Percentiles rank a stretch among this genome's conserved stretches.
Conservation (phyloP, 139 green algal species). For the Eudorina sp. region DNA sequence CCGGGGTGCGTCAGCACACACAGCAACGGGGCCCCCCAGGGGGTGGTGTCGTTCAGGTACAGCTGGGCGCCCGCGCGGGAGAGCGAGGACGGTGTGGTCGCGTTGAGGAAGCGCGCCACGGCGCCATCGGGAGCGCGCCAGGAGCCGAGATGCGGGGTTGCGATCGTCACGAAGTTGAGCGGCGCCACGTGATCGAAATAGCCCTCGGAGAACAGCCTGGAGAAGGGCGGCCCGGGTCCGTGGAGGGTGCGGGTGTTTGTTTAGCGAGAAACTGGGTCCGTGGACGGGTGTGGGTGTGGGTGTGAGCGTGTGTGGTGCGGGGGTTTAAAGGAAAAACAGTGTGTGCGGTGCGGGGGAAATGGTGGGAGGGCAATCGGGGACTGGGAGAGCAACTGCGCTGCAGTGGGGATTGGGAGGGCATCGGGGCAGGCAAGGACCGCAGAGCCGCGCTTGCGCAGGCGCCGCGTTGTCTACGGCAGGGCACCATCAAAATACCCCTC, state of each 20-base stretch:
- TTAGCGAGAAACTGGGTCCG: neutral
- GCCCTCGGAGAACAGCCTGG: slow-evolving; percentile 32
- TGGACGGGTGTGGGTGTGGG: too few relatives aligned
- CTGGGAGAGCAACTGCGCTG: too few relatives aligned
- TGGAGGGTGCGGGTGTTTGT: neutral
- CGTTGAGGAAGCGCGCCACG: neutral
- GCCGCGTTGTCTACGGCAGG: too few relatives aligned
- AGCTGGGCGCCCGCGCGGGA: neutral
- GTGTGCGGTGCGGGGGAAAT: too few relatives aligned
- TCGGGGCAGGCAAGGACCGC: too few relatives aligned
- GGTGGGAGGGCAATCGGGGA: too few relatives aligned
- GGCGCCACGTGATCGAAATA: slow-evolving; percentile 8
- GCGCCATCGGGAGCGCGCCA: slow-evolving; percentile 9
- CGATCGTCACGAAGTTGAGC: slow-evolving; percentile 51
- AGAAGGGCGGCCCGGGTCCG: neutral
- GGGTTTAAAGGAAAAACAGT: too few relatives aligned
- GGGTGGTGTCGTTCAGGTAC: neutral
- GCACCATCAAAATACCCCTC: too few relatives aligned
- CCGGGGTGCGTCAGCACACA: neutral
- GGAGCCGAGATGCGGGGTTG: slow-evolving; percentile 50
- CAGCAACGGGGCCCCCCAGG: slow-evolving; percentile 2
- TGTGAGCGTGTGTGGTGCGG: too few relatives aligned
- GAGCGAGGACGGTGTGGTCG: neutral
- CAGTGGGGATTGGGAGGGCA: too few relatives aligned
- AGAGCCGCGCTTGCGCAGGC: too few relatives aligned